Evolutionary conservation across 192 early-diverging fungal genomes (phyloP), one percentile per base, ranked within the genome.

Genomic region (Coemansia sp.): DNA sequence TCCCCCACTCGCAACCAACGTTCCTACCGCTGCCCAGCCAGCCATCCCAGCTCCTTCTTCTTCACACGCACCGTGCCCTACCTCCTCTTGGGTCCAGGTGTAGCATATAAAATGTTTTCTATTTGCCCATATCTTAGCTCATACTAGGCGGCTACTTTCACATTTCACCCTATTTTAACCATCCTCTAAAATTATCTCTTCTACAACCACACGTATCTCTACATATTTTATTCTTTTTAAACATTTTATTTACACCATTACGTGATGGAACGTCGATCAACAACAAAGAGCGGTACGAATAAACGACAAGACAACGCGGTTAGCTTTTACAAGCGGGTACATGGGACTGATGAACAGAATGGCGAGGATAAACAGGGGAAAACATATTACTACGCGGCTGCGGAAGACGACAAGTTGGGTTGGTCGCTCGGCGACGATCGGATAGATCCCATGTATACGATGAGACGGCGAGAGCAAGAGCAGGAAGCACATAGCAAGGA

Each of bases 381-480:
- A 57, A 38, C 25, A 25, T 65, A 63, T 11, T 74, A 66, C 65
- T 60, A 50, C 19, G 68, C 80, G 5, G 75, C 75, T 4, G 75
- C 75, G 4, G 72, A 77, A 29, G 62, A 77, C 59, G 80, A 82
- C 57, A 51, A 66, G 11, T 37, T 71, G 42, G 80, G 80, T 2
- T 82, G 80, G 80, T 39, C 59, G 5, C 48, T 51, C 3, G 72
- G 48, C n/a, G 57, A 61, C 31, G 63, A 50, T 12, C 21, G 38
- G 5, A 58, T 82, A 19, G 80, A 77, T 53, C 80, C 80, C 3
- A 76, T 82, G 75, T 82, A 74, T 75, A 82, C 80, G 8, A 67
- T 82, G 10, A 41, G 46, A 8, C 45, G 80, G 57, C 70, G 75
- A 29, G 66, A 74, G 37, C 62, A 58, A 29, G 80, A 77, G 53